Conservation (phyloP, 139 green algal species). For the Coccomyxa sp. region DNA sequence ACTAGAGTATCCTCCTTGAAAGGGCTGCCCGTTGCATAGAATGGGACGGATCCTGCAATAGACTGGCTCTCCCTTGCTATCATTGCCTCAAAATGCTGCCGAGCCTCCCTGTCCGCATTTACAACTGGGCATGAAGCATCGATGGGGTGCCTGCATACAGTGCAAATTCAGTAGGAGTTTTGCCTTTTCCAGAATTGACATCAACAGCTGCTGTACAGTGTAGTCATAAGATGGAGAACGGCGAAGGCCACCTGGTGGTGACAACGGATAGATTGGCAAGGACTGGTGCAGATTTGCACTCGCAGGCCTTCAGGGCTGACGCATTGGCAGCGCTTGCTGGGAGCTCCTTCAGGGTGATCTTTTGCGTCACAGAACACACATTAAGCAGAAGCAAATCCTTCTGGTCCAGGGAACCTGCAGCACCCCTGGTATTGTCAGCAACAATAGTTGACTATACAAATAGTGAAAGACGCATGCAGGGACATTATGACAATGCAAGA, state of each 20-base stretch:
- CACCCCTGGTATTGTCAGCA: background rate
- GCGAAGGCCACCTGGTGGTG: background rate
- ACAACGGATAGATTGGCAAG: background rate
- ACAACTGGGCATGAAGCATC: background rate
- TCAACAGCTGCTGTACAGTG: background rate
- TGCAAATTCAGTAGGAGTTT: background rate
- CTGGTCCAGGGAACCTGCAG: background rate
- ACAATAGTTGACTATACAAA: background rate
- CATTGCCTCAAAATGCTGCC: background rate
- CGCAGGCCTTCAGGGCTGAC: background rate
- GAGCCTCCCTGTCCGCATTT: background rate
- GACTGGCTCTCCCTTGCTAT: no score
- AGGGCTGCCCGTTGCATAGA: no score
- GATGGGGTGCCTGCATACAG: background rate
- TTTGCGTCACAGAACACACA: background rate
- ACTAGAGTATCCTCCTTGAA: no score
- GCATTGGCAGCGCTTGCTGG: background rate
- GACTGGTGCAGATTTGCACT: background rate
- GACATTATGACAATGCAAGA: background rate
- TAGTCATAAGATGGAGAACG: background rate
- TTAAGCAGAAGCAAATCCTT: background rate
- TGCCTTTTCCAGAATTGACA: background rate
- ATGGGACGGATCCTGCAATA: no score
- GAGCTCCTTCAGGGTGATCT: background rate
- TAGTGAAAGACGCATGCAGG: background rate